A percentile compares a stretch with the other conserved stretches of the same genome.
Evolutionary conservation across 228 moss, liverwort and hornwort species (phyloP).

Genomic region (Sphagnum fallax): DNA sequence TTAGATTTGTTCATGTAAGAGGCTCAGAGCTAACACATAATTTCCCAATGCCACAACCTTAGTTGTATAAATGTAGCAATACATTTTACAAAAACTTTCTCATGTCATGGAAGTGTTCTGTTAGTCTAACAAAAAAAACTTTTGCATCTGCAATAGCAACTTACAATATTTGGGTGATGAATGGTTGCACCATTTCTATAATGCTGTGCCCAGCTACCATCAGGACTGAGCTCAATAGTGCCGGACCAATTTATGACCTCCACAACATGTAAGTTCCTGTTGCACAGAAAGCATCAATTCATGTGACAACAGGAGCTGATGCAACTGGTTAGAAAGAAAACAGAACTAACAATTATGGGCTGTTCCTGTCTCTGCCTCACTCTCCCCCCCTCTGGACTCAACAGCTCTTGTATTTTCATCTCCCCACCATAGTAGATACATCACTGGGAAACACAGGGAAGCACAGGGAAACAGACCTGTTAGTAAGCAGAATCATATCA

Average conservation of each 20-base stretch:
- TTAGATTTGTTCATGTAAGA: no score
- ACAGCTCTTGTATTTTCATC: no score
- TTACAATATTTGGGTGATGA: slow-evolving; percentile 67
- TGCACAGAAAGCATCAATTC: background rate
- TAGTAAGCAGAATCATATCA: slow-evolving; percentile 62
- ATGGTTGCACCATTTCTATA: slow-evolving; percentile 64
- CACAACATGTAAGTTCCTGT: slow-evolving; percentile 64
- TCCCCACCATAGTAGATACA: no score
- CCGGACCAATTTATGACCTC: slow-evolving; percentile 92
- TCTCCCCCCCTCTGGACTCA: background rate
- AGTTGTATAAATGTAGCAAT: no score
- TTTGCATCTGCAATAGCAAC: slow-evolving; percentile 15
- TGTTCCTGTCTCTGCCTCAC: background rate
- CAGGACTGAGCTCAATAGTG: slow-evolving; percentile 46
- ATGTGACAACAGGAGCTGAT: no score
- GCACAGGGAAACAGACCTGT: slow-evolving; percentile 25
- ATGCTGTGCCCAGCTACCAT: slow-evolving; percentile 71
- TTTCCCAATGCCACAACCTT: no score
- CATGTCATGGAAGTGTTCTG: background rate
- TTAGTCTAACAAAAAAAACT: background rate
- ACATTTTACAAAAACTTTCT: background rate
- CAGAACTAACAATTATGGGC: no score
- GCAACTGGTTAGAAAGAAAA: no score
- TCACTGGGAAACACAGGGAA: background rate
- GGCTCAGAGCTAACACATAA: no score